Conservation (phyloP, 2,329 filamentous ascomycete species). For the Colletotrichum cereale region DNA sequence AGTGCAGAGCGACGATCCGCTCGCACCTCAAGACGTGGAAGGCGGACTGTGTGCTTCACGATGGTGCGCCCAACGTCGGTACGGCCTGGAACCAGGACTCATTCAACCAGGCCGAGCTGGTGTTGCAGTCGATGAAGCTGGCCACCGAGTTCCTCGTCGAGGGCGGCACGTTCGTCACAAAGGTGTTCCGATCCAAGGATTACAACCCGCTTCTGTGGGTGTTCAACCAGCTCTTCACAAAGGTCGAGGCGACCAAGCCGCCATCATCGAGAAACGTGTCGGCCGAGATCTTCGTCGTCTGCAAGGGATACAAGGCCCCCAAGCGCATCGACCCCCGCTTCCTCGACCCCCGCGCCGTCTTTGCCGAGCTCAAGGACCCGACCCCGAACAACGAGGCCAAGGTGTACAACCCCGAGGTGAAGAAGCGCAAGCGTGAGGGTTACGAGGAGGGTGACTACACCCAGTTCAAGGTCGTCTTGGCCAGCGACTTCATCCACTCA, state of each 20-base stretch:
- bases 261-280: slow-evolving; percentile 96
- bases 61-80: slow-evolving; percentile 97
- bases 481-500: slow-evolving; percentile 94
- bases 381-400: slow-evolving; percentile 97
- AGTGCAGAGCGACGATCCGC: slow-evolving; percentile 90
- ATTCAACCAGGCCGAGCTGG: slow-evolving; percentile 95
- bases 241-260: slow-evolving; percentile 97
- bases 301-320: slow-evolving; percentile 93
- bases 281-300: slow-evolving; percentile 98
- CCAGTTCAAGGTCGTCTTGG: slow-evolving; percentile 89
- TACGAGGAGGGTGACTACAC: slow-evolving; percentile 97
- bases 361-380: slow-evolving; percentile 88
- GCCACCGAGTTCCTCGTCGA: slow-evolving; percentile 93
- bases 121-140: slow-evolving; percentile 89
- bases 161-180: slow-evolving; percentile 95
- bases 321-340: slow-evolving; percentile 94
- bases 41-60: slow-evolving; percentile 93
- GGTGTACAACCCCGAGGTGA: slow-evolving; percentile 96
- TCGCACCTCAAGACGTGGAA: slow-evolving; percentile 96
- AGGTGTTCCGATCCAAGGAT: slow-evolving; percentile 97
- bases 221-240: slow-evolving; percentile 94
- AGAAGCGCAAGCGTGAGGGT: slow-evolving; percentile 97
- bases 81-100: slow-evolving; percentile 98
- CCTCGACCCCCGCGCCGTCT: slow-evolving; percentile 88
- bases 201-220: slow-evolving; percentile 98